Evolutionary conservation across 371 early-diverging fungal species (phyloP).

Genomic region (Apophysomyces trapeziformis): DNA sequence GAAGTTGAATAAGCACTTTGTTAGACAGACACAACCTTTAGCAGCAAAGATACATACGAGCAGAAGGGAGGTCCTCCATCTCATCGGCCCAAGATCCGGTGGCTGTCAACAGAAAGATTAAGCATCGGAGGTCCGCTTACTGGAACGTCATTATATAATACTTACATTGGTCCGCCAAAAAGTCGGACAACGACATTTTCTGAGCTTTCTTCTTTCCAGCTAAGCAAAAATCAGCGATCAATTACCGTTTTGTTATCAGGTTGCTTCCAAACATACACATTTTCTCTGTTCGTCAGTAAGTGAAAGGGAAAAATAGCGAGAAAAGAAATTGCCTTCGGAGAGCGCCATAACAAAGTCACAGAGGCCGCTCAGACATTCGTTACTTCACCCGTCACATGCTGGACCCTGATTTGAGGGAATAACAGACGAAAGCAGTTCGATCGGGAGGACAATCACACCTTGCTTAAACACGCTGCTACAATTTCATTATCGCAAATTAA

Average conservation of each 20-base stretch:
- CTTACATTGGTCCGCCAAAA: conserved; percentile 73
- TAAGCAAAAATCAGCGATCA: conserved; percentile 15
- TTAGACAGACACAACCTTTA: conserved; percentile 7
- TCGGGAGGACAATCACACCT: no score
- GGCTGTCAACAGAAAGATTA: conserved; percentile 36
- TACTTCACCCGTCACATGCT: no score
- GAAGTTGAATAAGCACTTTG: neutral
- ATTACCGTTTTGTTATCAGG: neutral
- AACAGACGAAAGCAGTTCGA: no score
- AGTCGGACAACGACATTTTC: conserved; percentile 81
- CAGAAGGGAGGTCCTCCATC: conserved; percentile 85
- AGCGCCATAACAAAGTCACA: neutral
- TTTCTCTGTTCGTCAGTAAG: conserved; percentile 11
- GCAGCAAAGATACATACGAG: conserved; percentile 67
- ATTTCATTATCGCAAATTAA: no score
- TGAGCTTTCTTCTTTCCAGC: conserved; percentile 75
- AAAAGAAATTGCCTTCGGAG: conserved; percentile 8
- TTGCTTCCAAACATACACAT: conserved; percentile 13
- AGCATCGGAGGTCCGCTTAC: conserved; percentile 7
- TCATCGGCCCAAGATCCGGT: conserved; percentile 93
- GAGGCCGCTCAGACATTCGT: no score
- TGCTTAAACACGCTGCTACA: no score
- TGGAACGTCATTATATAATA: no score
- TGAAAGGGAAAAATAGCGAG: conserved; percentile 7
- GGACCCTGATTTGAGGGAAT: no score